Base-by-base conservation (phyloP, 2,329 filamentous ascomycete species). In the Proliferodiscus dingleyae region DNA sequence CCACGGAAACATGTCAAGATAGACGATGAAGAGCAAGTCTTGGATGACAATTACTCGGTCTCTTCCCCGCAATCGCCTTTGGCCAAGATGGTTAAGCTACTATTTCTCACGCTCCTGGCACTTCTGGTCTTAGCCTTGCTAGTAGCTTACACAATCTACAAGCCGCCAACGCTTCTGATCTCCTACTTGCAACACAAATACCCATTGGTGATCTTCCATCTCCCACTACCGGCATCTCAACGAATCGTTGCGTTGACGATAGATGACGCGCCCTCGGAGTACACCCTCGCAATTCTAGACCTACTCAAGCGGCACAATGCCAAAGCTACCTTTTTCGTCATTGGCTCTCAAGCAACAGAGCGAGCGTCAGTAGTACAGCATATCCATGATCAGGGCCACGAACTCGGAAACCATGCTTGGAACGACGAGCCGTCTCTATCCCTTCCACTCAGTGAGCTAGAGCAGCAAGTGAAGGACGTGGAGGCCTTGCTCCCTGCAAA, bases 401-500 rank as follows among this genome's bases (percentile, higher is more conserved):
- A 89, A 69, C 71, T 95, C 3, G 89, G 78, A 19, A 95, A 95
- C 67, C 89, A 95, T 66, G 89, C 86, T 8, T 90, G 93, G 87
- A 78, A 81, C 63, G 89, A 95, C 66, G 87, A 93, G 69, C 81
- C 88, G 0, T 84, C 83, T 8, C 73, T 77, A 36, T 70, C 71
- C 0, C 71, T 95, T 21, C 66, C 71, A 32, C 73, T 81, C 41
- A 68, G 68, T 1, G 73, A 77, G 50, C 75, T 95, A 1, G 67
- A 71, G 28, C 60, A 63, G 1, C 80, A 95, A 68, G 82, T 94
- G 41, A 61, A 65, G 10, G 55, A 72, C 9, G 87, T 94, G 13
- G 80, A 88, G 55, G 62, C 52, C 0, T 71, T 78, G 59, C 33
- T 63, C 1, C 59, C 58, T 6, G 56, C 63, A 0, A 80, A 81